Evolutionary conservation across 2,329 filamentous ascomycete genomes (phyloP).

Genomic region (Cercospora sojina): DNA sequence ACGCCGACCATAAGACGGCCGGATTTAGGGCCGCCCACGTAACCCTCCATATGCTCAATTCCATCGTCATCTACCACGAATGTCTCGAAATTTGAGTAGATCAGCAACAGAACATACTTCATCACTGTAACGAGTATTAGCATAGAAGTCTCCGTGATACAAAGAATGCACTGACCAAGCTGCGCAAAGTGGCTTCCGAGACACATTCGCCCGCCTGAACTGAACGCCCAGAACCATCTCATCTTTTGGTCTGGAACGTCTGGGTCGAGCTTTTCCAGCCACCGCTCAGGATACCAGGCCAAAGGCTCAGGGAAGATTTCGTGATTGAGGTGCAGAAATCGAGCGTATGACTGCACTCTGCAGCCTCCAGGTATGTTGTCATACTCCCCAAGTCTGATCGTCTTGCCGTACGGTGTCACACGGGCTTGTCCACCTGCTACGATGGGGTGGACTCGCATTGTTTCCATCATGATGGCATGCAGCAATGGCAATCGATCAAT

Average conservation of each 20-base stretch:
- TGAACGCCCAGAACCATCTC: slow-evolving; percentile 11
- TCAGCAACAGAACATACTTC: slow-evolving; percentile 1
- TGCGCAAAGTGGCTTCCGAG: slow-evolving; percentile 6
- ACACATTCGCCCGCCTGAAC: slow-evolving; percentile 7
- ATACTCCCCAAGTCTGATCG: background rate
- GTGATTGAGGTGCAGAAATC: background rate
- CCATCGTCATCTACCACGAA: background rate
- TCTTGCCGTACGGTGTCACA: slow-evolving; percentile 1
- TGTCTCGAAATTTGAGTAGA: slow-evolving; percentile 8
- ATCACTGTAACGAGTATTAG: background rate
- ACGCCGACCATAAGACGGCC: slow-evolving; percentile 4
- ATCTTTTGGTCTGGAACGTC: background rate
- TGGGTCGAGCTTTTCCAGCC: background rate
- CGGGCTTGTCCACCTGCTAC: slow-evolving; percentile 8
- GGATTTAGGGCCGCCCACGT: slow-evolving; percentile 9
- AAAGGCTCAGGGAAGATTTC: background rate
- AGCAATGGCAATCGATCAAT: background rate
- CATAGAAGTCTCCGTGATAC: background rate
- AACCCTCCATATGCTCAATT: slow-evolving; percentile 8
- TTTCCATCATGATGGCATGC: background rate
- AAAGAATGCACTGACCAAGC: background rate
- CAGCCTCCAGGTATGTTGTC: slow-evolving; percentile 7
- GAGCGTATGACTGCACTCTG: slow-evolving; percentile 3
- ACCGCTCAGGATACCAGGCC: background rate
- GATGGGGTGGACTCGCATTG: slow-evolving; percentile 3